phyloP scores from a whole-genome alignment of 2,329 filamentous ascomycete genomes.

The Microsporum audouinii region DNA sequence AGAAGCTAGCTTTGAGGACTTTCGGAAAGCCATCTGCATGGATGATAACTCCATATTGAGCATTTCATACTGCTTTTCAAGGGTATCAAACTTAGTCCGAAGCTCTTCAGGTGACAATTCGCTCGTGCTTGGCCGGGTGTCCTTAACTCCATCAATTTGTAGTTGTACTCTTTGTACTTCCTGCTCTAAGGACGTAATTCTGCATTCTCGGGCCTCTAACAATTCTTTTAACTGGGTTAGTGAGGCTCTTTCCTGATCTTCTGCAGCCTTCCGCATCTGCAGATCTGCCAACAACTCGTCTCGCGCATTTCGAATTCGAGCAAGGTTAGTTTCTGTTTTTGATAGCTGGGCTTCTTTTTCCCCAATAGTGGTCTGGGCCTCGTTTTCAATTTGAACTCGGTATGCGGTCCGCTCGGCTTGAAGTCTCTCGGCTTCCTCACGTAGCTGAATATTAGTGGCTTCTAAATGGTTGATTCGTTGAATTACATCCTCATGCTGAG shows the following conservation, averaged over 20 bases:
- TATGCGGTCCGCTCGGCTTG: conserved; percentile 77
- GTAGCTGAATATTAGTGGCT: conserved; percentile 71
- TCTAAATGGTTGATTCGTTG: conserved; percentile 86
- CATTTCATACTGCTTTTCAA: conserved; percentile 69
- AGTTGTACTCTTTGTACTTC: conserved; percentile 62
- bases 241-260: conserved; percentile 63
- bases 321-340: conserved; percentile 70
- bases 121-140: conserved; percentile 39
- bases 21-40: conserved; percentile 78
- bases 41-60: conserved; percentile 80
- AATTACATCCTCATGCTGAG: conserved; percentile 83
- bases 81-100: conserved; percentile 57
- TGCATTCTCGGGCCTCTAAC: conserved; percentile 63
- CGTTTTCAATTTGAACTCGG: conserved; percentile 67
- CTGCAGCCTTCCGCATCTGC: conserved; percentile 62
- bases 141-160: conserved; percentile 40
- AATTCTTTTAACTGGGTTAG: conserved; percentile 68
- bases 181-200: conserved; percentile 70
- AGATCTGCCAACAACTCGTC: conserved; percentile 80
- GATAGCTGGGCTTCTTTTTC: conserved; percentile 77
- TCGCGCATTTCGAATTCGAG: conserved; percentile 68
- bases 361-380: conserved; percentile 58
- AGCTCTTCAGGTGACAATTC: conserved; percentile 59
- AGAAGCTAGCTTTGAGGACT: conserved; percentile 69
- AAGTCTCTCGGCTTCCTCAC: conserved; percentile 73